Evolutionary conservation across 805 yeast species (phyloP).

Genomic region (Spathaspora sp.): DNA sequence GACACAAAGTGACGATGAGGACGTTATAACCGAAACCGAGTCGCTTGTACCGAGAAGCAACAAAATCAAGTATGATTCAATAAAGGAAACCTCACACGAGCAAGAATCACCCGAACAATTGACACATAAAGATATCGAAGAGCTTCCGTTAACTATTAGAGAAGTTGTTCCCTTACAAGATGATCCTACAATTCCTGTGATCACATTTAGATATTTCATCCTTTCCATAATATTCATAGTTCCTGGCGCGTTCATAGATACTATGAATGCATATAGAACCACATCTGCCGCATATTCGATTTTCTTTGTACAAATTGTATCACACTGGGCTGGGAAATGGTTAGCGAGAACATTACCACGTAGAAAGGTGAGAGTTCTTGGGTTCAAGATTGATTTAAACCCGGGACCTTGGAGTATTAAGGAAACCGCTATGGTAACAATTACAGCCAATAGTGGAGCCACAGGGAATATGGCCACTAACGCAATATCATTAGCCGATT

Average conservation of each 20-base stretch:
- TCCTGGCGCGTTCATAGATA: slow-evolving; percentile 42
- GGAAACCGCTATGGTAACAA: slow-evolving; percentile 49
- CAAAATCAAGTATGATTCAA: not conserved
- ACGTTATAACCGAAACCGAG: slow-evolving; percentile 1
- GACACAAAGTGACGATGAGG: not conserved
- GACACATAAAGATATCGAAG: slow-evolving; percentile 3
- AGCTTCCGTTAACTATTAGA: slow-evolving; percentile 27
- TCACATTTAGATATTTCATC: slow-evolving; percentile 34
- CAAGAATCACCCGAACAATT: too few relatives aligned
- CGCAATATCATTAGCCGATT: slow-evolving; percentile 44
- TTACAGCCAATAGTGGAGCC: slow-evolving; percentile 51
- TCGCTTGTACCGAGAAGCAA: not conserved
- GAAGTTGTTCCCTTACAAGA: slow-evolving; percentile 38
- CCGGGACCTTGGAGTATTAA: slow-evolving; percentile 58
- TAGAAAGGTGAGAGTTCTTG: slow-evolving; percentile 14
- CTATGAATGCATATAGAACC: slow-evolving; percentile 40
- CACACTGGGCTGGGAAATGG: slow-evolving; percentile 46
- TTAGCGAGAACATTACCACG: slow-evolving; percentile 40
- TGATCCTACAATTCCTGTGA: slow-evolving; percentile 34
- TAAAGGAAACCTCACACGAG: not conserved
- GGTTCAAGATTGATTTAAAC: slow-evolving; percentile 33
- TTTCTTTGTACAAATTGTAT: slow-evolving; percentile 48
- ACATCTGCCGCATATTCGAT: slow-evolving; percentile 50
- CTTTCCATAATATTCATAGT: slow-evolving; percentile 30
- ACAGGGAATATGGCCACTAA: slow-evolving; percentile 50